Evolutionary conservation across 305 asterid genomes (phyloP).

Genomic region (Fraxinus dipetala): DNA sequence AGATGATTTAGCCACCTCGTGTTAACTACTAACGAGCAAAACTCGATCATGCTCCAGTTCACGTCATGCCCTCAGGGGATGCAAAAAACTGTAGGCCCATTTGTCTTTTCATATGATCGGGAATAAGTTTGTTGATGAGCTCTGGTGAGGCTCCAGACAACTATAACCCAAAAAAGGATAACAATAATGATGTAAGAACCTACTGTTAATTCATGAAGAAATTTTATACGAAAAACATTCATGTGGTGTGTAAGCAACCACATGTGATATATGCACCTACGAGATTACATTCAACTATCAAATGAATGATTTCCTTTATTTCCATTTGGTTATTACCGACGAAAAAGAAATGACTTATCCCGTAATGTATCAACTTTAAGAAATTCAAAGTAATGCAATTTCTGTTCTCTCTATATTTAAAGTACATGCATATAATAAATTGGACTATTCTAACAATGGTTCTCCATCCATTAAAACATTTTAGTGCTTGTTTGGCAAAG

Average conservation of each 20-base stretch:
- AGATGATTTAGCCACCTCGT: slow-evolving; percentile 27
- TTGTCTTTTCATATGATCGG: slow-evolving; percentile 79
- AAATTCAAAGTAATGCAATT: background rate
- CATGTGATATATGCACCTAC: background rate
- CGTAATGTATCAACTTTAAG: background rate
- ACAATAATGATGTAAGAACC: background rate
- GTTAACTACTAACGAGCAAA: slow-evolving; percentile 32
- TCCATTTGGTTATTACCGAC: background rate
- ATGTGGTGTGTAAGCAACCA: background rate
- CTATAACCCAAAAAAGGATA: slow-evolving; percentile 26
- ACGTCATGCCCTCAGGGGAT: slow-evolving; percentile 57
- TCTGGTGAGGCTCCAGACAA: slow-evolving; percentile 68
- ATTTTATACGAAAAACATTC: background rate
- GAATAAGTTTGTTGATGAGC: slow-evolving; percentile 72
- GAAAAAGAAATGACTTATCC: background rate
- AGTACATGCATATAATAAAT: background rate
- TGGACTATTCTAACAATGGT: background rate
- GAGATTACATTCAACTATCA: background rate
- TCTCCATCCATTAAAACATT: background rate
- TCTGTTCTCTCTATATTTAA: background rate
- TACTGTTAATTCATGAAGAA: background rate
- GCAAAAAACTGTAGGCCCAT: slow-evolving; percentile 63
- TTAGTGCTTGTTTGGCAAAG: background rate
- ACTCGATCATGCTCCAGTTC: slow-evolving; percentile 22
- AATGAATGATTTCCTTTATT: background rate